phyloP scores from a whole-genome alignment of 2,329 filamentous ascomycete species.

The Fulvia fulva region DNA sequence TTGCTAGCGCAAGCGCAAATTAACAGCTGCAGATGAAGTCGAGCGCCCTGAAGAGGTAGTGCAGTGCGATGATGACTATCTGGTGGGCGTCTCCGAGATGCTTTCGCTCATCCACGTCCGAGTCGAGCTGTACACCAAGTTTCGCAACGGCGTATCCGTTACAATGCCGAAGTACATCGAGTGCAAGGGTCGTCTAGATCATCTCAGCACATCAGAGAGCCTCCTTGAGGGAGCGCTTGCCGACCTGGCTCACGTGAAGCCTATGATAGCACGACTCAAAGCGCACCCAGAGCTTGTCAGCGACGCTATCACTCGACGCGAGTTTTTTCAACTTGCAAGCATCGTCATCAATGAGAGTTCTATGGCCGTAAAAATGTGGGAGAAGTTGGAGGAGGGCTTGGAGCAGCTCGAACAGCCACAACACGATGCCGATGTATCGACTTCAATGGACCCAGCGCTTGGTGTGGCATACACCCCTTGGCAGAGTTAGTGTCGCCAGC shows the following conservation, averaged over 20 bases:
- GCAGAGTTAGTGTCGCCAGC: background rate
- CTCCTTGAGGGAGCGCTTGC: background rate
- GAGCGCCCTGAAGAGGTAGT: background rate
- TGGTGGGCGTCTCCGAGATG: background rate
- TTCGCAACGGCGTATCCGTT: background rate
- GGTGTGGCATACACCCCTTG: background rate
- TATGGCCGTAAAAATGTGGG: too few relatives aligned
- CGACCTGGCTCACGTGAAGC: background rate
- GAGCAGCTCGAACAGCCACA: too few relatives aligned
- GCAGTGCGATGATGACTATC: background rate
- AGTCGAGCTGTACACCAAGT: background rate
- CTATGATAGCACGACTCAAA: slow-evolving; percentile 1
- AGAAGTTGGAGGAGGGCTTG: background rate
- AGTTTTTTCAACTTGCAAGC: background rate
- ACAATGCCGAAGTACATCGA: background rate
- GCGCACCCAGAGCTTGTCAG: slow-evolving; percentile 1
- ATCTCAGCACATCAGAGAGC: background rate
- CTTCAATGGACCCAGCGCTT: background rate
- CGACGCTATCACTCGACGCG: background rate
- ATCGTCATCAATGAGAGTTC: background rate
- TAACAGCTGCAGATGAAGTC: background rate
- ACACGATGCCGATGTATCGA: background rate
- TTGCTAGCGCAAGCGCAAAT: background rate
- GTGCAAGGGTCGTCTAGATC: background rate
- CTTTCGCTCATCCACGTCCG: background rate